Evolutionary conservation across 1,139 yeast genomes (phyloP), one percentile per base, ranked within the genome.

Genomic region (Lodderomyces beijingensis): DNA sequence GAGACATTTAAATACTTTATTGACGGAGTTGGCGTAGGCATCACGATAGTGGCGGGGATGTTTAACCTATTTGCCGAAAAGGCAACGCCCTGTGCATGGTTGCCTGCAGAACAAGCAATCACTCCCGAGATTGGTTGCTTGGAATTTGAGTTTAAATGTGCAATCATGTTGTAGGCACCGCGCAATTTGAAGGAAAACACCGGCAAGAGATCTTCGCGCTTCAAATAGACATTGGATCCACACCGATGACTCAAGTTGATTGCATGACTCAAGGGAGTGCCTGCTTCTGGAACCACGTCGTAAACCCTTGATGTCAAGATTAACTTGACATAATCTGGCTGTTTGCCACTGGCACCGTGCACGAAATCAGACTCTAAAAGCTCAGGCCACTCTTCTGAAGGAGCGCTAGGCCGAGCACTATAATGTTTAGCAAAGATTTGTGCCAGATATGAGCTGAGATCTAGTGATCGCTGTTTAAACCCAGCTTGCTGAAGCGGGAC

Each of bases 51-150:
- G 2, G 97, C 89, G 4, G 95, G 93, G 35, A 91, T 88, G 22
- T 82, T 82, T 50, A 91, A 65, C 43, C 79, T 77, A 42, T 76
- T 77, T 3, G 97, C 95, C 11, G 95, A 84, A 53, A 64, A 91
- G 0, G 98, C 98, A 6, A 93, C 97, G 42, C 99, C 99, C 57
- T 93, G 99, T 2, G 99, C 99, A 50, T 91, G 99, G 57, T 91
- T 91, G 25, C 99, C 99, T 1, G 98, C 99, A 14, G 96, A 87
- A 50, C 97, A 91, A 0, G 98, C 96, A 55, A 93, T 83, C 34
- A 91, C 96, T 43, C 99, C 99, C 40, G 82, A 76, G 45, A 84
- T 61, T 33, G 84, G 79, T 28, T 77, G 73, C 11, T 28, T 23
- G 17, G 76, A 68, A 33, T 61, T 51, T 20, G 65, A 36, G 31